Evolutionary conservation across 1,284 basidiomycete genomes (phyloP), one percentile per base, ranked within the genome.

Genomic region (Leccinum pachyderme): DNA sequence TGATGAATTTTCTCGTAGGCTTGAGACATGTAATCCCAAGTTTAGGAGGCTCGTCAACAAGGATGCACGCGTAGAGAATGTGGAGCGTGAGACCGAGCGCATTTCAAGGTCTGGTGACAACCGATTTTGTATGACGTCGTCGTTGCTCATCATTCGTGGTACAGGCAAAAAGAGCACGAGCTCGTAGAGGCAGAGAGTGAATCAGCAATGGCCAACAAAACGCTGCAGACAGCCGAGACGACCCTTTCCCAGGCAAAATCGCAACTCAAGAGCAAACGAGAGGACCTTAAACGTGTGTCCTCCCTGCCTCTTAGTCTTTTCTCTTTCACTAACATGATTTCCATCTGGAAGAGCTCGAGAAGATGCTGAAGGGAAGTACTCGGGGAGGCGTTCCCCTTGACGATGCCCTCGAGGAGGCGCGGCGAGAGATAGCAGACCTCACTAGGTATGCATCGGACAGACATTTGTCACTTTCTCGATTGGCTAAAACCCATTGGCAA

Each of bases 1-100:
- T 63, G 37, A 58, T 1, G 29, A 0, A 8, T 25, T 33, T 52
- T 8, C 29, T 50, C 32, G 22, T 59, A 93, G 92, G 33, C 70
- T 93, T 13, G 80, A 84, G 31, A 70, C 80, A 49, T 81, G 84
- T 55, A 81, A 81, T 45, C 67, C 74, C 12, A 86, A 83, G 61
- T 89, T 88, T 66, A 79, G 79, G 32, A 84, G 86, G 59, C 70
- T 91, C 1, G 75, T 87, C 13, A 84, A 83, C 8, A 72, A 73
- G 24, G 82, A 89, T 49, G 74, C 84, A 3, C 73, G 79, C 6
- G 73, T 78, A 0, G 83, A 86, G 12, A 82, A 79, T 0, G 87
- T 95, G 75, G 93, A 94, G 63, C 76, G 75, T 31, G 87, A 89
- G 44, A 76, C 91, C 2, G 84, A 86, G 11, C 74, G 78, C 18